A percentile compares a stretch with the other conserved stretches of the same genome.
Conservation (phyloP, 2,329 filamentous ascomycete species). For the Penicillium palitans region DNA sequence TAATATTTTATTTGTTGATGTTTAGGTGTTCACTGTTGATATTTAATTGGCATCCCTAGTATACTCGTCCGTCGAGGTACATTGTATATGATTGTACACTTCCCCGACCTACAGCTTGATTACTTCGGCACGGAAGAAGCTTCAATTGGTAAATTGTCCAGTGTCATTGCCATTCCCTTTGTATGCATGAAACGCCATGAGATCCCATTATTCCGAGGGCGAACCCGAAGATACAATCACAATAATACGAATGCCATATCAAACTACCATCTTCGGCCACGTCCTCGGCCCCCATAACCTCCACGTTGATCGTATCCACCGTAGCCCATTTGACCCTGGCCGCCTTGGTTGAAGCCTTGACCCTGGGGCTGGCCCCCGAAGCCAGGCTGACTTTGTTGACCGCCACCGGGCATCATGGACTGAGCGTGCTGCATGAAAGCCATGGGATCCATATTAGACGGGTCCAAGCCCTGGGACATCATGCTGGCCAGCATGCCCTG, state of each 20-base stretch:
- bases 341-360: slow-evolving; percentile 39
- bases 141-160: neutral
- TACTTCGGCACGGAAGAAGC: slow-evolving; percentile 1
- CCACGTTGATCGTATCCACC: slow-evolving; percentile 45
- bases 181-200: slow-evolving; percentile 24
- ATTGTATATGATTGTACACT: neutral
- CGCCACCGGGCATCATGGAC: slow-evolving; percentile 49
- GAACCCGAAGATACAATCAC: slow-evolving; percentile 11
- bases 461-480: slow-evolving; percentile 56
- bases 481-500: slow-evolving; percentile 59
- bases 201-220: slow-evolving; percentile 12
- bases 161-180: slow-evolving; percentile 6
- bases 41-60: neutral
- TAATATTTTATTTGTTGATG: neutral
- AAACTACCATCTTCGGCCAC: slow-evolving; percentile 42
- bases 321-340: slow-evolving; percentile 45
- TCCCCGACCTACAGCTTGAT: slow-evolving; percentile 6
- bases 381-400: slow-evolving; percentile 37
- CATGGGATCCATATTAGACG: slow-evolving; percentile 54
- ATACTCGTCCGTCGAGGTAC: neutral
- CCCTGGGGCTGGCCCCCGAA: slow-evolving; percentile 37
- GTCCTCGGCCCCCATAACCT: slow-evolving; percentile 41
- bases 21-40: neutral
- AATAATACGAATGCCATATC: slow-evolving; percentile 7
- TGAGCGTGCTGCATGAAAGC: slow-evolving; percentile 57